Evolutionary conservation across 73 alveolate genomes (phyloP).

Genomic region (Paramecium primaurelia): DNA sequence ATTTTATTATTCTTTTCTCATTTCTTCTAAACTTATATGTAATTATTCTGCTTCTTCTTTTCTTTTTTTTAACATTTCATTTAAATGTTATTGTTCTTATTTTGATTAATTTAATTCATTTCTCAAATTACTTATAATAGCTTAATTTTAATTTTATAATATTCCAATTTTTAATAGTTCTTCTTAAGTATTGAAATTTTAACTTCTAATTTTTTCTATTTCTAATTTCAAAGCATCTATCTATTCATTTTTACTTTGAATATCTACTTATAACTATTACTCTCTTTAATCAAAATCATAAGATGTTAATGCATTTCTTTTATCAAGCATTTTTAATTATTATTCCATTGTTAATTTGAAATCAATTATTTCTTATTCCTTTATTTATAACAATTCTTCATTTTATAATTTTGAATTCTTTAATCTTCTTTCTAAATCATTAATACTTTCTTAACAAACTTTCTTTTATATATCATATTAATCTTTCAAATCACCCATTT

Average conservation of each 20-base stretch:
- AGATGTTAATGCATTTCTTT: not conserved
- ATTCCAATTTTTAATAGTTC: slow-evolving; percentile 35
- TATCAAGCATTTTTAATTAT: slow-evolving; percentile 23
- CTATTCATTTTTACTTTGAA: not conserved
- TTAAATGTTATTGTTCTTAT: not conserved
- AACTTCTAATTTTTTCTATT: slow-evolving; percentile 15
- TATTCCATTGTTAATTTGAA: slow-evolving; percentile 24
- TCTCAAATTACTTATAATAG: not conserved
- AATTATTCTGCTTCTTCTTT: slow-evolving; percentile 33
- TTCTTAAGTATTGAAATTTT: not conserved
- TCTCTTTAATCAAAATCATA: slow-evolving; percentile 44
- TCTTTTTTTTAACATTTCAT: slow-evolving; percentile 11
- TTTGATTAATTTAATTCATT: slow-evolving; percentile 34
- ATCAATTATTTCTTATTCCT: not conserved
- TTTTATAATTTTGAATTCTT: not conserved
- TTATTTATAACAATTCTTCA: not conserved
- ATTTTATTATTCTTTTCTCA: not conserved
- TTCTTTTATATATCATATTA: slow-evolving; percentile 12
- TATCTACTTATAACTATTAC: not conserved
- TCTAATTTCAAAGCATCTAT: not conserved
- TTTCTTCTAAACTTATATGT: slow-evolving; percentile 14
- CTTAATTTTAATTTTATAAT: not conserved
- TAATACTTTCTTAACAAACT: not conserved
- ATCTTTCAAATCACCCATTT: slow-evolving; percentile 31
- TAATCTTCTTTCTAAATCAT: slow-evolving; percentile 38